phyloP scores from a whole-genome alignment of 495 filamentous ascomycete genomes.

The Daldinia loculata region DNA sequence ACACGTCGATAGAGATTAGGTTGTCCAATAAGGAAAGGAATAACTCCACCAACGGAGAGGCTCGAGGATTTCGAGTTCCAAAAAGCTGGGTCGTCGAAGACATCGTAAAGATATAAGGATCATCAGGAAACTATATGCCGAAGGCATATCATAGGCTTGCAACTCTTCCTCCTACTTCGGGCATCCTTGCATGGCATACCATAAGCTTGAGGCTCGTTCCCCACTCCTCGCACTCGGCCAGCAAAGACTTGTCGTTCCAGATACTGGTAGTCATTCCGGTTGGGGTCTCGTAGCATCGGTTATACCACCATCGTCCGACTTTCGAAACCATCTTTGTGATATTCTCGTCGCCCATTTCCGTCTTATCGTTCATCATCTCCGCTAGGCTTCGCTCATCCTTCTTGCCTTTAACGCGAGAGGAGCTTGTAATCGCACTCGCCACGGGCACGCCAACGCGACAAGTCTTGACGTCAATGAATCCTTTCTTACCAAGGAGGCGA shows the following conservation, averaged over 20 bases:
- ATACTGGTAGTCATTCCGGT: conserved; percentile 71
- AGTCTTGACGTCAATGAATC: conserved; percentile 84
- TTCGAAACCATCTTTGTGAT: conserved; percentile 91
- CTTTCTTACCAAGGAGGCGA: conserved; percentile 75
- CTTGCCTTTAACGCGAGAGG: conserved; percentile 45
- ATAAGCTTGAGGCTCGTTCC: conserved; percentile 88
- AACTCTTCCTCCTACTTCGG: conserved; percentile 51
- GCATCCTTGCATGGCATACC: conserved; percentile 81
- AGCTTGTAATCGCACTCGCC: conserved; percentile 68
- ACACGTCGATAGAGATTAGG: conserved; percentile 10
- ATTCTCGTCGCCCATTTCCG: conserved; percentile 72
- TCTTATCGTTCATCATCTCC: conserved; percentile 73
- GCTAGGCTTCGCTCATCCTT: conserved; percentile 67
- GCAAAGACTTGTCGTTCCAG: conserved; percentile 78
- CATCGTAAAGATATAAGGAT: background rate
- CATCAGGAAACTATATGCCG: background rate
- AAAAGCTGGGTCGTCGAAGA: background rate
- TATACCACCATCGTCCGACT: conserved; percentile 97
- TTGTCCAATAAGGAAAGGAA: background rate
- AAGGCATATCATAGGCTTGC: conserved; percentile 53
- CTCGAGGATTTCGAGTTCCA: background rate
- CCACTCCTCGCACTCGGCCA: conserved; percentile 85
- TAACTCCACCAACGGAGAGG: background rate
- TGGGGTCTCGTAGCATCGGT: conserved; percentile 81
- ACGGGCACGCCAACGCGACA: conserved; percentile 92